Evolutionary conservation across 305 asterid genomes (phyloP), one percentile per base, ranked within the genome.

Genomic region (Solanum hybrid): DNA sequence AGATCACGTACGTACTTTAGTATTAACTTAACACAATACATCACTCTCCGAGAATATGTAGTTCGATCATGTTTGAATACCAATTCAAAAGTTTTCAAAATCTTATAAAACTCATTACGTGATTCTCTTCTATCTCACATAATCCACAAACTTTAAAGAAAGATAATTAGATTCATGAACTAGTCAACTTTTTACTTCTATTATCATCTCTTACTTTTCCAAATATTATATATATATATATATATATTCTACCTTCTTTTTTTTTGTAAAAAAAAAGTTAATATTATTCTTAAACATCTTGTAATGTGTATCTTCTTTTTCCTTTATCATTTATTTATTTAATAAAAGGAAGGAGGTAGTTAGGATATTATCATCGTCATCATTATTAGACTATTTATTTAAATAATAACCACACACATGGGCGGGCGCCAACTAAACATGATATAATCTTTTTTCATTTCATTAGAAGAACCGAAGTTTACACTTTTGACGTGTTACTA

Each of bases 11-110:
- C 5, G 0, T 60, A 20, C 0, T 60, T 60, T 60, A 60, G 20
- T 17, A 7, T 20, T 60, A 20, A 60, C 24, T 3, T 0, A 17
- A 0, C 5, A 60, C 71, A 60, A 20, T 60, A 20, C 26, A 7
- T 20, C 3, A 20, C 0, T 60, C 10, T 0, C 1, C 26, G 0
- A 56, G 0, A 56, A 56, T 56, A 56, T 46, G 22, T 1, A 6
- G 0, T 51, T 51, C 1, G 66, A 16, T 20, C 71, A 60, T 20
- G 66, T 0, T 42, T 60, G 26, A 60, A 60, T 60, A 20, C 1
- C 71, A 60, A 60, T 60, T 20, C 71, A 0, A 60, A 60, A 60
- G 0, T 0, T 7, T 60, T 20, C 71, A 60, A 60, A 60, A 29
- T 34, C 80, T 32, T 0, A 13, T 4, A 1, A 80, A 46, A 46